Percentiles rank a stretch among this genome's conserved stretches.
Conservation (phyloP, 257 asterid genomes). For the Capsicum pubescens region DNA sequence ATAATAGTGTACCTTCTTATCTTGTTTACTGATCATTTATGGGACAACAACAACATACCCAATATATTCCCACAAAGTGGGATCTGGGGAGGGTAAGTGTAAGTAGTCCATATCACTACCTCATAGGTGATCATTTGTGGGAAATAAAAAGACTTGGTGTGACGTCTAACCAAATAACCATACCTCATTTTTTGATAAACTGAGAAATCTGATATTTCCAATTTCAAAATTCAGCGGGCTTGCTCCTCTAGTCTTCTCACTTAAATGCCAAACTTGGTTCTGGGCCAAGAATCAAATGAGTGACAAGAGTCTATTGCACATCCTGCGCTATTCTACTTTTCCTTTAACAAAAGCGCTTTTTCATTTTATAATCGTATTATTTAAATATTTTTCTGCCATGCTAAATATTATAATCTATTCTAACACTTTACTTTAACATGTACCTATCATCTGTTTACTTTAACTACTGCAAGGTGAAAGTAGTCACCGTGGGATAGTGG, state of each 20-base stretch:
- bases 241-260: neutral
- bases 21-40: neutral
- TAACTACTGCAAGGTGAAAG: neutral
- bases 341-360: neutral
- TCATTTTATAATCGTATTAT: neutral
- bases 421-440: neutral
- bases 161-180: neutral
- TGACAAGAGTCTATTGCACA: neutral
- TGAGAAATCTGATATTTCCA: neutral
- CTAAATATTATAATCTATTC: neutral
- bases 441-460: neutral
- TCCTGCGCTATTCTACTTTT: neutral
- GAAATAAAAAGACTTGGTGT: neutral
- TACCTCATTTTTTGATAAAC: constrained; percentile 15
- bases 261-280: constrained; percentile 5
- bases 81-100: too few relatives aligned
- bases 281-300: neutral
- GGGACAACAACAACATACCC: too few relatives aligned
- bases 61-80: too few relatives aligned
- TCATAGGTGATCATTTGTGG: neutral
- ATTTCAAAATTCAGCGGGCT: neutral
- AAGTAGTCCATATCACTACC: too few relatives aligned
- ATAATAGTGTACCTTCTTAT: neutral
- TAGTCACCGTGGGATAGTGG: neutral
- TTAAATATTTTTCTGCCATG: neutral